Percentiles rank a stretch among this genome's conserved stretches.
These are phyloP conservation scores for Talaromyces rugulosus DNA, from an alignment of 2,329 filamentous ascomycete genomes.

Conservation along the genomic window DNA sequence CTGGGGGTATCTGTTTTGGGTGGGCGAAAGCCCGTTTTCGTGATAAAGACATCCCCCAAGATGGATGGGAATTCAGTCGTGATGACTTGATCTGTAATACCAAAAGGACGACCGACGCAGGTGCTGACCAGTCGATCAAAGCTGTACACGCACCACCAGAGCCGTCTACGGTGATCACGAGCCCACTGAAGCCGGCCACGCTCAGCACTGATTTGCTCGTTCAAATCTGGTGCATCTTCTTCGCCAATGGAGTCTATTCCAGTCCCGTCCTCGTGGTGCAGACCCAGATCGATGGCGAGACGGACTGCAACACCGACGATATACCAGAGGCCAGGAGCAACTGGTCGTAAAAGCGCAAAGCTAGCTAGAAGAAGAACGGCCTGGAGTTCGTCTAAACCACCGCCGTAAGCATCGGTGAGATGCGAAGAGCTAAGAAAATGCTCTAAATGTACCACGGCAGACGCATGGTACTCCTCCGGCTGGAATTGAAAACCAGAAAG, in stretches of 20 bases:
- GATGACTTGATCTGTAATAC: constrained; percentile 92
- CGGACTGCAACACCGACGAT: constrained; percentile 92
- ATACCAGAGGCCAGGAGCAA: constrained; percentile 93
- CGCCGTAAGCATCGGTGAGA: constrained; percentile 65
- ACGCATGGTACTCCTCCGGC: constrained; percentile 94
- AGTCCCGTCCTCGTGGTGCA: constrained; percentile 87
- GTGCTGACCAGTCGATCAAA: constrained; percentile 92
- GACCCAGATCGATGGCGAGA: constrained; percentile 81
- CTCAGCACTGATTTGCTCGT: constrained; percentile 44
- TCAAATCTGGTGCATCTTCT: constrained; percentile 23
- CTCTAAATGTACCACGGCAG: constrained; percentile 87
- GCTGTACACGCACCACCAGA: constrained; percentile 98
- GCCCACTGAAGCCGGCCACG: constrained; percentile 73
- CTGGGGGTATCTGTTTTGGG: constrained; percentile 63
- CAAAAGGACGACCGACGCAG: constrained; percentile 88
- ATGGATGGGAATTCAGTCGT: constrained; percentile 91
- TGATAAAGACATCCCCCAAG: constrained; percentile 85
- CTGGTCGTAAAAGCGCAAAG: constrained; percentile 84
- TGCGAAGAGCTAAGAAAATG: constrained; percentile 69
- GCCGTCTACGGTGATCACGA: constrained; percentile 75
- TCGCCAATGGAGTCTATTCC: constrained; percentile 51
- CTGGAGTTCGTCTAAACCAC: constrained; percentile 87
- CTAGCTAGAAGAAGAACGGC: constrained; percentile 87
- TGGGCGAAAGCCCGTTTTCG: constrained; percentile 66
- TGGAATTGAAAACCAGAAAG: constrained; percentile 61